Base-by-base conservation (phyloP, 768 basidiomycete species). In the Amanita exitialis region DNA sequence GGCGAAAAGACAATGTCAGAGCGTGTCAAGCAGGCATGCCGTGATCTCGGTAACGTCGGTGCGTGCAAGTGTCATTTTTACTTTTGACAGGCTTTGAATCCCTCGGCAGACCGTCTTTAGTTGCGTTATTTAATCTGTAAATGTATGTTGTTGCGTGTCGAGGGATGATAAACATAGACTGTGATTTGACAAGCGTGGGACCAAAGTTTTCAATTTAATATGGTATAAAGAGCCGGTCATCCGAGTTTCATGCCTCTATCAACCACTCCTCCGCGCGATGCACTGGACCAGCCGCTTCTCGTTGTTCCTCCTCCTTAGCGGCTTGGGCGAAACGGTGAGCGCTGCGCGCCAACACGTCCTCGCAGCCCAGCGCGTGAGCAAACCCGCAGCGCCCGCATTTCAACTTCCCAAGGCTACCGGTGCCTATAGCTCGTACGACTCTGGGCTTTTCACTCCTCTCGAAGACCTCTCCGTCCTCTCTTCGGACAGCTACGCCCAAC, bases 1-100 rank as follows among this genome's bases (percentile, higher is more conserved):
- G 94, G 94, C 58, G 93, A 98, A 76, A 93, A 94, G 82, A 95
- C 92, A 16, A 79, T 98, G 58, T 43, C 66, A 44, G 77, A 67
- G 55, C 90, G 95, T 63, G 90, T 96, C 72, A 90, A 92, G 71
- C 85, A 88, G 67, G 93, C 95, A n/a, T 93, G 91, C 70, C 58
- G 67, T 38, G 95, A 99, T 70, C 79, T 99, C 54, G 90, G 86
- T 58, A 90, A 76, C 58, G 64, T 69, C 52, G 60, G 66, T 66
- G 50, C 23, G 65, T 60, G 10, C 25, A 30, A 1, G 16, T 36
- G 27, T 21, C 36, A 21, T 12, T 28, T 23, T 6, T n/a, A 27
- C 15, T 16, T 35, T 21, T 21, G 12, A 9, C 23, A 27, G 25
- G 16, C 28, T 32, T 18, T 49, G 38, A 41, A 6, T 16, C n/a